A percentile compares a stretch with the other conserved stretches of the same genome.
These are phyloP conservation scores for Eimeria mitis DNA, from an alignment of 169 alveolate genomes.

Conservation along the genomic window DNA sequence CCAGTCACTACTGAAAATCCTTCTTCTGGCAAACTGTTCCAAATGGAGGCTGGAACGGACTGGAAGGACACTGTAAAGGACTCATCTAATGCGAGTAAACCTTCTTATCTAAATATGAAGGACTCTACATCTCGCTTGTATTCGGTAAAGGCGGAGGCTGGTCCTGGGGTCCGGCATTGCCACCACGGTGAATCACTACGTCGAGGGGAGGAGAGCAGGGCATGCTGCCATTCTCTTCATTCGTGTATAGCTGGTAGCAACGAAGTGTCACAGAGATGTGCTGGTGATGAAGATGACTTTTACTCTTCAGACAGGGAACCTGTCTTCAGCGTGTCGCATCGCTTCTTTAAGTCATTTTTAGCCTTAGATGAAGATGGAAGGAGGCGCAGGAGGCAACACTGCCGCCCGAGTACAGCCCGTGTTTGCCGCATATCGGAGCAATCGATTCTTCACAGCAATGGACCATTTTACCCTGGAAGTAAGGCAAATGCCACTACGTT, in stretches of 20 bases:
- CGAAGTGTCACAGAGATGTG: background rate
- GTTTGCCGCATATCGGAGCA: conserved; percentile 64
- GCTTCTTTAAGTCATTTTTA: conserved; percentile 43
- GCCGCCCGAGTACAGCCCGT: conserved; percentile 52
- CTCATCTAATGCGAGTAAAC: background rate
- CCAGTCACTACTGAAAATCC: background rate
- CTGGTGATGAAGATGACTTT: background rate
- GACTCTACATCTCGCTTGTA: background rate
- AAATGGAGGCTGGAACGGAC: background rate
- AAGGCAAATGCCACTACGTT: background rate
- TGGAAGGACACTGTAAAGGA: background rate
- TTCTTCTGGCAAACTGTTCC: background rate
- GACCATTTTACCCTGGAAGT: conserved; percentile 65
- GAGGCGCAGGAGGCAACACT: background rate
- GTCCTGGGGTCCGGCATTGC: background rate
- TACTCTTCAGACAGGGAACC: background rate
- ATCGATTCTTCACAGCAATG: conserved; percentile 69
- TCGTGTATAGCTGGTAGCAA: background rate
- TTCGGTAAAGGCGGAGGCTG: conserved; percentile 12
- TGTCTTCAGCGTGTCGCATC: conserved; percentile 29
- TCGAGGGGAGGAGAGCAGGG: background rate
- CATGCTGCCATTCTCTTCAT: background rate
- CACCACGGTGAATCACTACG: background rate
- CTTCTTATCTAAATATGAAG: background rate
- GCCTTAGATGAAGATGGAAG: conserved; percentile 36